These are phyloP conservation scores for Cercospora nicotianae DNA, from an alignment of 2,329 filamentous ascomycete species.

Conservation along the genomic window DNA sequence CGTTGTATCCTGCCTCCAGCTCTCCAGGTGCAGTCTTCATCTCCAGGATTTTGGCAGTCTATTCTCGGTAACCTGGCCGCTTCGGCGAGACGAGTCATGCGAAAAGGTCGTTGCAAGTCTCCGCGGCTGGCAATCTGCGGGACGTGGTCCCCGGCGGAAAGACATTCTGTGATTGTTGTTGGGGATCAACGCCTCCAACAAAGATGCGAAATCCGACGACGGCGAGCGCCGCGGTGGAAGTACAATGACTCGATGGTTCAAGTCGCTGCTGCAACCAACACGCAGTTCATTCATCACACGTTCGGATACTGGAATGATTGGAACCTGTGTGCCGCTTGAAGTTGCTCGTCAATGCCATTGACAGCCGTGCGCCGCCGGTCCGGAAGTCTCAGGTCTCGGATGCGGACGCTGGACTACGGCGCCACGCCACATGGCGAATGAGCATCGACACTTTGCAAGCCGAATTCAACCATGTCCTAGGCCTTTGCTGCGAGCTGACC, in stretches of 20 bases:
- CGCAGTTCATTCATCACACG: not conserved
- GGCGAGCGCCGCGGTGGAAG: not conserved
- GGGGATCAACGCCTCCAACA: not conserved
- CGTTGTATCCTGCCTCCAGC: not conserved
- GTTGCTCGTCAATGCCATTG: not conserved
- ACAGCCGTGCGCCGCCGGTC: conserved; percentile 6
- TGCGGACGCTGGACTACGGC: conserved; percentile 2
- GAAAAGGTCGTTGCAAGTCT: not conserved
- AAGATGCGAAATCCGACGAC: not conserved
- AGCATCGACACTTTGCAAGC: conserved; percentile 16
- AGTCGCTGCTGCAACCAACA: not conserved
- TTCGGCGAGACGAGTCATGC: not conserved
- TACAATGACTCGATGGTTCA: not conserved
- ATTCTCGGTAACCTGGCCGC: not conserved
- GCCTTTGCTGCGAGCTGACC: not conserved
- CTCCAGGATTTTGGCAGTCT: not conserved
- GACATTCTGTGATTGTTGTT: not conserved
- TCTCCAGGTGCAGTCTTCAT: not conserved
- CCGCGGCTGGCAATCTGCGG: conserved; percentile 1
- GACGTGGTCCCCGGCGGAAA: not conserved
- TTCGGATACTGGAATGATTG: not conserved
- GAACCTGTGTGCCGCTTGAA: not conserved
- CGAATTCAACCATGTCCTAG: conserved; percentile 7
- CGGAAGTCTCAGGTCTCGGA: conserved; percentile 15
- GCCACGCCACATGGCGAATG: conserved; percentile 23